Percentiles rank a stretch among this genome's conserved stretches.
These are phyloP conservation scores for Entonaema liquescens DNA, from an alignment of 495 filamentous ascomycete species.

Conservation along the genomic window DNA sequence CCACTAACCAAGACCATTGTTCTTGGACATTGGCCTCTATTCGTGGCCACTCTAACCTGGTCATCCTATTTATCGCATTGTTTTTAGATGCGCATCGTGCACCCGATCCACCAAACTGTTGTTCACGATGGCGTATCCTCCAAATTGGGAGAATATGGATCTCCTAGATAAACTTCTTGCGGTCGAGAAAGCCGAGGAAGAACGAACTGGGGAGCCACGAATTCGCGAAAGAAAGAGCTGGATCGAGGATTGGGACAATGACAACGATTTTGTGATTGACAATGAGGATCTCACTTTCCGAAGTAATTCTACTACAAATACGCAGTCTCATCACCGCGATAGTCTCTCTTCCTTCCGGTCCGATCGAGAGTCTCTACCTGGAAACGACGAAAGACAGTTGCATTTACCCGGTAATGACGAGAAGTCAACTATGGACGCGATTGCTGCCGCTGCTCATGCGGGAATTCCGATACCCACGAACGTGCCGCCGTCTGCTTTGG, in stretches of 20 bases:
- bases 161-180: neutral
- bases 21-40: conserved; percentile 34
- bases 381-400: conserved; percentile 87
- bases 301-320: conserved; percentile 66
- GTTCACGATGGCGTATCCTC: neutral
- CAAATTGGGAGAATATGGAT: conserved; percentile 9
- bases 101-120: neutral
- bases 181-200: neutral
- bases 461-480: conserved; percentile 92
- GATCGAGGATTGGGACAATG: conserved; percentile 91
- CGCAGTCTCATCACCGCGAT: conserved; percentile 67
- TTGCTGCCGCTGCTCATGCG: conserved; percentile 83
- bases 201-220: conserved; percentile 57
- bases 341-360: conserved; percentile 81
- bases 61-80: neutral
- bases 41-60: neutral
- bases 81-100: neutral
- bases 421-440: conserved; percentile 78
- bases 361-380: conserved; percentile 76
- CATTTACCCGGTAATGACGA: conserved; percentile 82
- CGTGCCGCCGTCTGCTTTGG: conserved; percentile 90
- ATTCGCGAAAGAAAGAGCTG: conserved; percentile 37
- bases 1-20: conserved; percentile 31
- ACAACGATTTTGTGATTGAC: conserved; percentile 73
- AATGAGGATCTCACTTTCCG: conserved; percentile 74